Base-by-base conservation (phyloP, 2,329 filamentous ascomycete species). In the Pseudocercospora pini-densiflorae region DNA sequence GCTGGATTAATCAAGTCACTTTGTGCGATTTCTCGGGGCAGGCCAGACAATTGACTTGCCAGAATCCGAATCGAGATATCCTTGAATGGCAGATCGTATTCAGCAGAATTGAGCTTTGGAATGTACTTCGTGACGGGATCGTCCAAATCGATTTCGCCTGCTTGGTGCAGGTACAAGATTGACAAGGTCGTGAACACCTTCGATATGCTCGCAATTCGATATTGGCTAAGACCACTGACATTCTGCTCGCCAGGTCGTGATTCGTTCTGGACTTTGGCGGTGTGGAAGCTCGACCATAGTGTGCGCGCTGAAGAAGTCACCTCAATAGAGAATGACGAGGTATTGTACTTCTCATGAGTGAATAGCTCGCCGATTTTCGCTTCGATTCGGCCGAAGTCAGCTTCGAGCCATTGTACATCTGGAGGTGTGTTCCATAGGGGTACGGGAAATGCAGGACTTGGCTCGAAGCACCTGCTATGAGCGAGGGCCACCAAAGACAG, bases 111-210 rank as follows among this genome's bases (percentile, higher is more conserved):
- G 0, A 88, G 79, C 31, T 85, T 84, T 0, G 85, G 85, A 2
- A 83, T 78, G 3, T 86, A 64, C 0, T 73, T 47, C 0, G 79
- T 77, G 0, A 87, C 68, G 33, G 86, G 81, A 5, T 79, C 80
- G 5, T 82, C 79, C 0, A 88, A 77, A 2, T 73, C 74, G 0
- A 88, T 69, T 0, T 82, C 76, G 0, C 84, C 85, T 6, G 82
- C 80, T 29, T 87, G 84, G 2, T 87, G 83, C 59, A 84, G 84
- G 61, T 87, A 82, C 12, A 88, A 72, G 2, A 82, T 79, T 2
- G 85, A 84, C 58, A 88, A 80, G 1, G 81, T 81, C 1, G 86
- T 82, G 62, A 86, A 73, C 2, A 87, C 73, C 62, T 83, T 83
- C 5, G 80, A 81, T 61, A 76, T 73, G 2, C 71, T 75, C 4